A percentile compares a stretch with the other conserved stretches of the same genome.
phyloP scores from a whole-genome alignment of 2,329 filamentous ascomycete species.

The Exophiala mesophila region DNA sequence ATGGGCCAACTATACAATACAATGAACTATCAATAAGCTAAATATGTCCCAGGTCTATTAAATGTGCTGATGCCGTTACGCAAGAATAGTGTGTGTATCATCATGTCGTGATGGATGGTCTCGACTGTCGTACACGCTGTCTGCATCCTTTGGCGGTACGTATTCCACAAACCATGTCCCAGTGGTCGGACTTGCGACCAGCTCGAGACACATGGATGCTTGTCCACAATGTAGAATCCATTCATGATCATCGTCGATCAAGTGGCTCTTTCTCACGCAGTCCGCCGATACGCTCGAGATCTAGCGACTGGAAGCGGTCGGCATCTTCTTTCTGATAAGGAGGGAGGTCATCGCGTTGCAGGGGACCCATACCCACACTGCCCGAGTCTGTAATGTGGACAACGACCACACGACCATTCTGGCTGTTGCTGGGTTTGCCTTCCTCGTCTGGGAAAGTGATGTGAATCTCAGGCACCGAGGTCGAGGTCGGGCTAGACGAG shows the following conservation, averaged over 20 bases:
- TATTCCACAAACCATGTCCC: too few relatives aligned
- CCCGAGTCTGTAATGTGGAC: slow-evolving; percentile 85
- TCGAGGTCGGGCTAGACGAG: slow-evolving; percentile 68
- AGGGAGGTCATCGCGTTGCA: slow-evolving; percentile 67
- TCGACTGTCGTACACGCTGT: too few relatives aligned
- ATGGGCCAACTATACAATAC: too few relatives aligned
- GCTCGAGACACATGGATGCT: too few relatives aligned
- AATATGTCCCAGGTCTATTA: too few relatives aligned
- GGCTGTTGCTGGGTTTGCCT: slow-evolving; percentile 59
- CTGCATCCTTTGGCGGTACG: too few relatives aligned
- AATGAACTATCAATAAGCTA: too few relatives aligned
- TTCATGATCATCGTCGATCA: slow-evolving; percentile 16
- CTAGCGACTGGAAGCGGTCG: slow-evolving; percentile 82
- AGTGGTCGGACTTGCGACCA: too few relatives aligned
- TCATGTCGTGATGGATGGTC: too few relatives aligned
- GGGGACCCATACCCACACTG: slow-evolving; percentile 79
- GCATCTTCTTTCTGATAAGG: slow-evolving; percentile 80
- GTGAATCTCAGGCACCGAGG: slow-evolving; percentile 91
- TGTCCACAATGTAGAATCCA: neutral
- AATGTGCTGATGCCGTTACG: too few relatives aligned
- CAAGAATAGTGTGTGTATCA: too few relatives aligned
- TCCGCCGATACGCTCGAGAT: slow-evolving; percentile 90
- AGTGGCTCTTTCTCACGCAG: slow-evolving; percentile 75
- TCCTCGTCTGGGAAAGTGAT: slow-evolving; percentile 98
- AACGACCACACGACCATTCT: slow-evolving; percentile 78